Evolutionary conservation across 2,329 filamentous ascomycete species (phyloP).

Genomic region (Ceratocystis cacaofunesta): DNA sequence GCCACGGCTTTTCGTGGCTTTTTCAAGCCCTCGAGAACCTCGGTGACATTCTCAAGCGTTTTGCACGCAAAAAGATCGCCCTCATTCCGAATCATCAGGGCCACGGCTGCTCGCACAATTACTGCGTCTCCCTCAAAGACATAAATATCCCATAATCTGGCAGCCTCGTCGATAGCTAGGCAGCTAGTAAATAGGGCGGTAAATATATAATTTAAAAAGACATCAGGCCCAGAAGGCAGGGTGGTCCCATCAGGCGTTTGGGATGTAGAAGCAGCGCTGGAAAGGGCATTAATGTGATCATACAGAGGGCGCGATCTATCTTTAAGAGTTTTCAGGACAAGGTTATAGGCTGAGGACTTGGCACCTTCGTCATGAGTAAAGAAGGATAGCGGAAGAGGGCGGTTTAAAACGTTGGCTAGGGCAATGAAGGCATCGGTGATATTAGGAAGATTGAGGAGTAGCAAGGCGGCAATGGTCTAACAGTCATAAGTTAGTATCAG

Average conservation of each 20-base stretch:
- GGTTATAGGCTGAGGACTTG: slow-evolving; percentile 52
- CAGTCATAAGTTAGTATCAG: slow-evolving; percentile 21
- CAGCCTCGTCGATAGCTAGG: slow-evolving; percentile 53
- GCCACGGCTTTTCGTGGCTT: slow-evolving; percentile 26
- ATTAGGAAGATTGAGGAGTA: slow-evolving; percentile 55
- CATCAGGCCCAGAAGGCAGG: slow-evolving; percentile 25
- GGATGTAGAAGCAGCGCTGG: neutral
- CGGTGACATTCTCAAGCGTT: slow-evolving; percentile 31
- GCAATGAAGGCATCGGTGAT: slow-evolving; percentile 52
- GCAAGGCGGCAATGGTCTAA: slow-evolving; percentile 55
- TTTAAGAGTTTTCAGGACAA: slow-evolving; percentile 51
- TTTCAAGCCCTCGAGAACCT: slow-evolving; percentile 25
- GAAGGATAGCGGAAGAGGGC: slow-evolving; percentile 59
- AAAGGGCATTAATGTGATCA: slow-evolving; percentile 37
- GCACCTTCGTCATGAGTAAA: slow-evolving; percentile 55
- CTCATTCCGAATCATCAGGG: slow-evolving; percentile 42
- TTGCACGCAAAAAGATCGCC: slow-evolving; percentile 36
- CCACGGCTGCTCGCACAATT: slow-evolving; percentile 56
- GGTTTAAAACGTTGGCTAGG: slow-evolving; percentile 64
- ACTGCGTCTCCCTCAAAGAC: slow-evolving; percentile 67
- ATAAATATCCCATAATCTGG: slow-evolving; percentile 66
- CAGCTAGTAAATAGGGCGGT: slow-evolving; percentile 47
- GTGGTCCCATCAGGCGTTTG: neutral
- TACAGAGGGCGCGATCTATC: slow-evolving; percentile 51
- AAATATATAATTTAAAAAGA: slow-evolving; percentile 47